A percentile compares a stretch with the other conserved stretches of the same genome.
Evolutionary conservation across 352 stramenopile species (phyloP).

Genomic region (Phytophthora uliginosa): DNA sequence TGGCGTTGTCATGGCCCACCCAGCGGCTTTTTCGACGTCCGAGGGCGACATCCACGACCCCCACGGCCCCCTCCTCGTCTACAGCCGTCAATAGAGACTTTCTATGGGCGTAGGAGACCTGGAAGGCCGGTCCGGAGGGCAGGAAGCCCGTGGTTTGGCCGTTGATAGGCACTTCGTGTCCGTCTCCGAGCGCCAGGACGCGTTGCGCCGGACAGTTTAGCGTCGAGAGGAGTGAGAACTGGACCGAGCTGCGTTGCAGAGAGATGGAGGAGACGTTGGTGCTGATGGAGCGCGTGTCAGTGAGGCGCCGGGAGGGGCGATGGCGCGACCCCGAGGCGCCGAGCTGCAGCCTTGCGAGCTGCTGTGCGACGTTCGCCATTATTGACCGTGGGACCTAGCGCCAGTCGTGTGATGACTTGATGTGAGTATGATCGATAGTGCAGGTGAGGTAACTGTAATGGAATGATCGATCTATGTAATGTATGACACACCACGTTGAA

Average conservation of each 20-base stretch:
- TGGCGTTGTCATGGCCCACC: constrained; percentile 70
- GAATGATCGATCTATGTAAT: constrained; percentile 8
- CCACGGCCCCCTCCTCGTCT: constrained; percentile 68
- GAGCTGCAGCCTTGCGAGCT: constrained; percentile 54
- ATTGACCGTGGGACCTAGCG: neutral
- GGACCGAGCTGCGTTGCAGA: constrained; percentile 32
- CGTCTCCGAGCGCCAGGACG: constrained; percentile 30
- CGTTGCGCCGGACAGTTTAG: constrained; percentile 42
- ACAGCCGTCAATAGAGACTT: constrained; percentile 50
- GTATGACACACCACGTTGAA: neutral
- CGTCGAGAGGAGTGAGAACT: constrained; percentile 37
- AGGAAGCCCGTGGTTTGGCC: constrained; percentile 22
- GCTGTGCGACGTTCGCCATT: constrained; percentile 42
- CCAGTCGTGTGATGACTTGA: constrained; percentile 21
- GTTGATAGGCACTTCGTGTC: constrained; percentile 9
- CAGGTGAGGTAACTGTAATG: neutral
- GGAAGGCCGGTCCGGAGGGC: constrained; percentile 52
- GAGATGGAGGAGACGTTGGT: constrained; percentile 24
- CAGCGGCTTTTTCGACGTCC: constrained; percentile 46
- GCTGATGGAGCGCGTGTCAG: constrained; percentile 8
- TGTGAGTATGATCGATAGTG: constrained; percentile 6
- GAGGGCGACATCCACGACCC: constrained; percentile 43
- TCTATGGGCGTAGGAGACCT: constrained; percentile 54
- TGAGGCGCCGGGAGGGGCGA: constrained; percentile 24
- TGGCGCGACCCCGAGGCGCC: constrained; percentile 32